Evolutionary conservation across 208 protist species (phyloP), one percentile per base, ranked within the genome.

Genomic region (Leishmania guyanensis): DNA sequence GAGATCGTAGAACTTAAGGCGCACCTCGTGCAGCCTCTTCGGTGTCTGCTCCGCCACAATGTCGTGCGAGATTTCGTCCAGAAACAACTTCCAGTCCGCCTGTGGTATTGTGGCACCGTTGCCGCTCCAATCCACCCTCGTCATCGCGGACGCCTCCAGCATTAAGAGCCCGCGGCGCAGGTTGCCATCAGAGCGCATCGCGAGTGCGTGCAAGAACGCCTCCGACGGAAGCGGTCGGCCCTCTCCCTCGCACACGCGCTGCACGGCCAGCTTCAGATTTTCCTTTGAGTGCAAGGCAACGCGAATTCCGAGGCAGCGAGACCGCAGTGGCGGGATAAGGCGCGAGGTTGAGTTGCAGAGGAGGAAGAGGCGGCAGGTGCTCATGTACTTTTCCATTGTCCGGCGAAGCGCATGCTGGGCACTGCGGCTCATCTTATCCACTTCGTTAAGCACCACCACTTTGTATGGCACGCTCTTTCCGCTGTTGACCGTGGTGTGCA

Each of bases 331-430:
- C 9, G 98, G 92, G 62, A 99, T 99, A 16, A 99, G 91, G 36
- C 94, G 98, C 29, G 91, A 97, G 17, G 96, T 98, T 36, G 92
- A 96, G 76, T 95, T 99, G 86, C 97, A 99, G 70, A 95, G 90
- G 14, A 99, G 90, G 17, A 99, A 95, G 10, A 99, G 84, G 3
- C 99, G 93, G 87, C 99, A 99, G 1, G 94, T 99, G 26, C 87
- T 83, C 75, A 98, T 96, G 94, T 99, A 99, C 86, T 99, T 99
- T 84, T 99, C 99, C 99, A 99, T 99, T 22, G 99, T 99, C 46
- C 99, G 98, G 43, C 99, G 95, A 36, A 99, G 94, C 20, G 99
- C 99, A 71, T 99, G 98, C 89, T 99, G 99, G 5, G 99, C 99
- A 39, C 98, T 93, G 53, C 93, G 94, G 74, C 91, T 98, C 85